These are phyloP conservation scores for Nothophytophthora sp. DNA, from an alignment of 352 stramenopile species.

Conservation along the genomic window DNA sequence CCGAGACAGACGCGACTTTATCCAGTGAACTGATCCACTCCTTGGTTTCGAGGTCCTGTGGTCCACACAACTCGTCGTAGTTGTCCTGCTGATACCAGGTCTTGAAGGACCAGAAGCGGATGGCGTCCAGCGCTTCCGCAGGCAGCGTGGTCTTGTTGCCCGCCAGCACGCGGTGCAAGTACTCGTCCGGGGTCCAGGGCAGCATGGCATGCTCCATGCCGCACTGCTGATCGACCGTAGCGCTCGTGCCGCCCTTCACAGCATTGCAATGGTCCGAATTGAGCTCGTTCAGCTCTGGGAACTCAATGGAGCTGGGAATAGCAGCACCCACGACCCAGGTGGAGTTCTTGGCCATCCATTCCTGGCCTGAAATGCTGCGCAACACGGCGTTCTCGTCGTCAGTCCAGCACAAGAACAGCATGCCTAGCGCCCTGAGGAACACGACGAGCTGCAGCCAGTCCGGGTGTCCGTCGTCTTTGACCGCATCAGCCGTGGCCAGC, in stretches of 20 bases:
- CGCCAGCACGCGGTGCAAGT: conserved; percentile 67
- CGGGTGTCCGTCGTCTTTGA: conserved; percentile 67
- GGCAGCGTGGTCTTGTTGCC: conserved; percentile 65
- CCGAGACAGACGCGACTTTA: conserved; percentile 37
- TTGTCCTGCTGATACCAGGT: conserved; percentile 61
- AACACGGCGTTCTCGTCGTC: conserved; percentile 68
- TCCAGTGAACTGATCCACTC: conserved; percentile 63
- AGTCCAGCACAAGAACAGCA: conserved; percentile 79
- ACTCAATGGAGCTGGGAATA: conserved; percentile 68
- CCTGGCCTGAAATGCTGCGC: conserved; percentile 65
- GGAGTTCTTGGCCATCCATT: conserved; percentile 67
- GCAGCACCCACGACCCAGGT: conserved; percentile 63
- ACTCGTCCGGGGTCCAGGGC: conserved; percentile 83
- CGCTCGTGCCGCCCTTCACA: conserved; percentile 9
- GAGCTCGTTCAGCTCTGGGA: conserved; percentile 60
- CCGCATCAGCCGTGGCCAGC: conserved; percentile 56
- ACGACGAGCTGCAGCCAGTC: conserved; percentile 81
- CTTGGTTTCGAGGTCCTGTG: conserved; percentile 59
- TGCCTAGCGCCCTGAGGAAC: conserved; percentile 71
- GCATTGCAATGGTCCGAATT: conserved; percentile 57
- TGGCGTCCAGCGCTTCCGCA: conserved; percentile 53
- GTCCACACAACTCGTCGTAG: conserved; percentile 47
- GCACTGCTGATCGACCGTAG: background rate
- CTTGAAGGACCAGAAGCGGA: conserved; percentile 81
- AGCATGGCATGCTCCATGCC: conserved; percentile 48